These are phyloP conservation scores for Verticillium isaacii DNA, from an alignment of 2,329 filamentous ascomycete species.

Conservation along the genomic window DNA sequence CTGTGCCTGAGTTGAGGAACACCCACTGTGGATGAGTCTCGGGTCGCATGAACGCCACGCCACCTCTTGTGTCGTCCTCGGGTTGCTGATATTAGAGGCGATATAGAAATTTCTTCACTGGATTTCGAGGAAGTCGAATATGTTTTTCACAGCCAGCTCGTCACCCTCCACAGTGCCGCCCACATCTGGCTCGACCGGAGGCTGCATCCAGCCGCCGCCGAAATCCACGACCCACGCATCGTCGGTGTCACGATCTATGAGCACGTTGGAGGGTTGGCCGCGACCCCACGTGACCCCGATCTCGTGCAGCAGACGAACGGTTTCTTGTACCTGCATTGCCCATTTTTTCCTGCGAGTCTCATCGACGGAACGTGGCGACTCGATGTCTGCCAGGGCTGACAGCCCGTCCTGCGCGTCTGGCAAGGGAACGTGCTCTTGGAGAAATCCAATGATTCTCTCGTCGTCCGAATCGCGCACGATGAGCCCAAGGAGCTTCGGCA, in stretches of 20 bases:
- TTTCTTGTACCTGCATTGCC: neutral
- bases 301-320: neutral
- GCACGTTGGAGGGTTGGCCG: neutral
- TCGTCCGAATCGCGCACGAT: slow-evolving; percentile 4
- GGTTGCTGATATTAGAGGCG: too few relatives aligned
- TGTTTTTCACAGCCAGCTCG: neutral
- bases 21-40: neutral
- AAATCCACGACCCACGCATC: neutral
- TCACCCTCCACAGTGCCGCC: neutral
- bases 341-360: neutral
- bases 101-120: neutral
- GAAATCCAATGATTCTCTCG: slow-evolving; percentile 10
- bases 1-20: neutral
- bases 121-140: neutral
- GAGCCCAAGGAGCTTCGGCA: slow-evolving; percentile 13
- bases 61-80: too few relatives aligned
- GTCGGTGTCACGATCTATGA: neutral
- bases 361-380: neutral
- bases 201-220: neutral
- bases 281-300: neutral
- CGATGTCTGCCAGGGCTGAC: neutral
- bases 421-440: slow-evolving; percentile 10
- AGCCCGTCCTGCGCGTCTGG: neutral
- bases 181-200: neutral
- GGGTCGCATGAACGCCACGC: neutral